These are phyloP conservation scores for Dendrocalamus sinicus DNA, from an alignment of 176 grass and related monocot species.

Conservation along the genomic window DNA sequence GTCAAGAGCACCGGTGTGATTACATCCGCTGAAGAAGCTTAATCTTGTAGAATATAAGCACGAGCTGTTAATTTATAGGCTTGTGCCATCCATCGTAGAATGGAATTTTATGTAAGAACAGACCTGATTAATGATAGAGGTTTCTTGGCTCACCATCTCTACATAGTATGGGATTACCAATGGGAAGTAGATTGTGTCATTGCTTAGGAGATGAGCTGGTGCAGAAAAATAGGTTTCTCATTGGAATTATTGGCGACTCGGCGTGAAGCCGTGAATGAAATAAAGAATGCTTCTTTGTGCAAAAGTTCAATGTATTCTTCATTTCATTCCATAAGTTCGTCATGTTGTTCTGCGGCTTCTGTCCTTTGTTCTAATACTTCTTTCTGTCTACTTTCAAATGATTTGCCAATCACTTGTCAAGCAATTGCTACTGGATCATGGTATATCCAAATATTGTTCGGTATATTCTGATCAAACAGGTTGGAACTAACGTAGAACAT, in stretches of 20 bases:
- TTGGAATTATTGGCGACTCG: background rate
- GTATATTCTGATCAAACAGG: background rate
- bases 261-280: background rate
- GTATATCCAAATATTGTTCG: background rate
- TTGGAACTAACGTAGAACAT: background rate
- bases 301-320: background rate
- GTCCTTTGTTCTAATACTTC: background rate
- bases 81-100: background rate
- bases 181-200: background rate
- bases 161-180: background rate
- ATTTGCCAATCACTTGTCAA: slow-evolving; percentile 13
- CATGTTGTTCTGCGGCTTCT: background rate
- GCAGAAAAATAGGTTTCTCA: background rate
- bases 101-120: background rate
- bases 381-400: slow-evolving; percentile 1
- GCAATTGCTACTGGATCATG: background rate
- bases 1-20: background rate
- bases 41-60: slow-evolving; percentile 26
- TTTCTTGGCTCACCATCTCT: slow-evolving; percentile 1
- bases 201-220: background rate
- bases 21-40: slow-evolving; percentile 22
- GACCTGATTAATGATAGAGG: background rate
- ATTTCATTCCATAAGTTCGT: background rate
- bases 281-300: slow-evolving; percentile 4
- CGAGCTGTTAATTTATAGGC: background rate